These are phyloP conservation scores for Schrenkiella parvula DNA, from an alignment of 345 rosid genomes.

Conservation along the genomic window DNA sequence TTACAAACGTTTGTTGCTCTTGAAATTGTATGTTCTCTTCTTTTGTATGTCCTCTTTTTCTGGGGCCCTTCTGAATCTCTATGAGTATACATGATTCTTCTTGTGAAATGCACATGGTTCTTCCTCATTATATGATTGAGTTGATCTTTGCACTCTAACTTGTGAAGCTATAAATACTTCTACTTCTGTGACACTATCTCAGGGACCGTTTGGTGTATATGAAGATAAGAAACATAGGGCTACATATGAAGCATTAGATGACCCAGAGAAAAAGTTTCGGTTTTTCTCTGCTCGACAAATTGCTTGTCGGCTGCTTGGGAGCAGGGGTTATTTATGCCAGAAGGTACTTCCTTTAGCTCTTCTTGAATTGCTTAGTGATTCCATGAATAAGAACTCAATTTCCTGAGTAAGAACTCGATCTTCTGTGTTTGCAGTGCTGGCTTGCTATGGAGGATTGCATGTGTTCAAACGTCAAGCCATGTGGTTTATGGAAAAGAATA, in stretches of 20 bases:
- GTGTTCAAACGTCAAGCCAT: slow-evolving; percentile 65
- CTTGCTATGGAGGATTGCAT: slow-evolving; percentile 92
- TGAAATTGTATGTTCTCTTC: background rate
- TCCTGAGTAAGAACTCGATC: background rate
- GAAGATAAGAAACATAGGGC: slow-evolving; percentile 97
- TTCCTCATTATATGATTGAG: background rate
- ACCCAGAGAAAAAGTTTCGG: slow-evolving; percentile 67
- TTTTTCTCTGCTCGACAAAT: slow-evolving; percentile 88
- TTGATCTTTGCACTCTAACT: background rate
- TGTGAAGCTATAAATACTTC: too few relatives aligned
- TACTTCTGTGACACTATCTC: background rate
- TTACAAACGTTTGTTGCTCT: too few relatives aligned
- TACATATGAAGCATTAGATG: slow-evolving; percentile 66
- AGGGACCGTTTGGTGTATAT: slow-evolving; percentile 68
- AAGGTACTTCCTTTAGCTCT: slow-evolving; percentile 45
- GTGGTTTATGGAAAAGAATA: slow-evolving; percentile 58
- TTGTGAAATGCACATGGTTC: background rate
- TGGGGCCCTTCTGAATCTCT: background rate
- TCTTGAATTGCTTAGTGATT: background rate
- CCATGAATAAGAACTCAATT: background rate
- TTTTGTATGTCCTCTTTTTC: background rate
- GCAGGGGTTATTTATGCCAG: slow-evolving; percentile 86
- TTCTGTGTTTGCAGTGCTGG: slow-evolving; percentile 71
- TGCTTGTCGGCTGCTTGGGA: slow-evolving; percentile 85
- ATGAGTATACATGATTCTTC: background rate